Evolutionary conservation across 2,329 filamentous ascomycete species (phyloP).

Genomic region (Cercospora sp.): DNA sequence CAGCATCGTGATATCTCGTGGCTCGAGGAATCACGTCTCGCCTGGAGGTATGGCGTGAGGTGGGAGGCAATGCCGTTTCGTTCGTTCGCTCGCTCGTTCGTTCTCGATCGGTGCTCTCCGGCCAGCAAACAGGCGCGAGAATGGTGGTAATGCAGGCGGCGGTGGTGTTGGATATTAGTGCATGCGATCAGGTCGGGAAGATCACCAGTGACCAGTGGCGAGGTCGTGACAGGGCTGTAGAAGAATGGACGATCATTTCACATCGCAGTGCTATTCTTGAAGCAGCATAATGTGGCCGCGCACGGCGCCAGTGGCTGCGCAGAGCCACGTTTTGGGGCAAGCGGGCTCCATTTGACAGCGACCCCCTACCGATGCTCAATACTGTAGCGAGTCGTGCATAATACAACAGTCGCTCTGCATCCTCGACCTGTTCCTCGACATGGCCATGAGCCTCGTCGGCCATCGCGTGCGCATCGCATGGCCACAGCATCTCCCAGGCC

Average conservation of each 20-base stretch:
- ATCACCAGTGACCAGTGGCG: not conserved
- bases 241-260: conserved; percentile 6
- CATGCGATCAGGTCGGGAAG: not conserved
- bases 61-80: not conserved
- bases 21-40: conserved; percentile 1
- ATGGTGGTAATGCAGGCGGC: not conserved
- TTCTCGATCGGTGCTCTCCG: not conserved
- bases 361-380: not conserved
- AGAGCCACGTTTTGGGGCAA: not conserved
- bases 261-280: conserved; percentile 3
- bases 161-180: not conserved
- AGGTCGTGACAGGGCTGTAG: not conserved
- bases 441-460: not conserved
- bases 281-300: conserved; percentile 5
- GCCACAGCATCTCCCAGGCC: not conserved
- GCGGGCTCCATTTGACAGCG: not conserved
- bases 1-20: not conserved
- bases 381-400: not conserved
- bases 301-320: not conserved
- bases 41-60: not conserved
- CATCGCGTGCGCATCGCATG: not conserved
- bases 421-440: not conserved
- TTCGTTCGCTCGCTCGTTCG: not conserved
- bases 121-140: not conserved
- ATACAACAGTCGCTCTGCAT: not conserved